These are phyloP conservation scores for Zizania latifolia DNA, from an alignment of 176 grass and related monocot species.

Conservation along the genomic window DNA sequence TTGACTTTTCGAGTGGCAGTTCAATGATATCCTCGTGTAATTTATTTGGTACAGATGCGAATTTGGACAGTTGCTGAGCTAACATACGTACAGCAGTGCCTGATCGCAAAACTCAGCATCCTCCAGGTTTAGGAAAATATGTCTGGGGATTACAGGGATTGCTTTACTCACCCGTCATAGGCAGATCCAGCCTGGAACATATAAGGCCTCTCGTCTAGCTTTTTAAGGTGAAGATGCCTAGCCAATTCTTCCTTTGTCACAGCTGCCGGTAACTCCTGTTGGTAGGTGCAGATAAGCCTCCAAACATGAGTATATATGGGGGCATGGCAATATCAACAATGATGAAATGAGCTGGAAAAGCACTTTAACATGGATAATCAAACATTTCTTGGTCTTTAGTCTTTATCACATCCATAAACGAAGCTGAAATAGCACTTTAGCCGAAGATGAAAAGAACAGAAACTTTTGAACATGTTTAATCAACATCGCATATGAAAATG, in stretches of 20 bases:
- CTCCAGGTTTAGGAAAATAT: constrained; percentile 9
- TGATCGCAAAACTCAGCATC: constrained; percentile 1
- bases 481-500: not conserved
- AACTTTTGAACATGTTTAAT: not conserved
- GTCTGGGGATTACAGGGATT: constrained; percentile 10
- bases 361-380: not conserved
- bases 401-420: not conserved
- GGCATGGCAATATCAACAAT: not conserved
- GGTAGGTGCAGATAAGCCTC: not conserved
- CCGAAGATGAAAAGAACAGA: not conserved
- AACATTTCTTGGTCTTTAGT: not conserved
- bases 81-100: not conserved
- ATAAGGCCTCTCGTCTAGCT: constrained; percentile 69
- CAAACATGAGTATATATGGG: constrained; percentile 17
- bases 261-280: constrained; percentile 80
- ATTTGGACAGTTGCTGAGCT: not conserved
- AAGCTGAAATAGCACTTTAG: not conserved
- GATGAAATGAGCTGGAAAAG: not conserved
- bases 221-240: constrained; percentile 85
- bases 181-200: constrained; percentile 82
- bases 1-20: constrained; percentile 5
- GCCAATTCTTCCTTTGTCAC: constrained; percentile 68
- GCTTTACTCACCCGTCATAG: constrained; percentile 75
- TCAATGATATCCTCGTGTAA: not conserved
- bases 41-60: not conserved